Base-by-base conservation (phyloP, 352 stramenopile genomes). In the Phytopythium montanum region DNA sequence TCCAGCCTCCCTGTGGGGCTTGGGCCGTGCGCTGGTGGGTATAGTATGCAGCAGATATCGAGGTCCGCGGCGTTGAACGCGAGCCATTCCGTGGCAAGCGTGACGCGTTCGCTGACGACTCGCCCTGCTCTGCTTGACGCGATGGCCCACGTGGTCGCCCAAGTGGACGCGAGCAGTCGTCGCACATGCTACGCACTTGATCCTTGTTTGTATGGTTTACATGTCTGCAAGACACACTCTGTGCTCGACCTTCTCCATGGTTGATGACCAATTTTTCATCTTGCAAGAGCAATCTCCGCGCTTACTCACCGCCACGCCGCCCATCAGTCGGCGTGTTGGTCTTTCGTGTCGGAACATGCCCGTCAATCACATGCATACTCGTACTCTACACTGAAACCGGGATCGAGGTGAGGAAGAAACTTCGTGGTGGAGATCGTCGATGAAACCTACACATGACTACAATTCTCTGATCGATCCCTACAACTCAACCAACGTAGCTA, bases 381-480 rank as follows among this genome's bases (percentile, higher is more conserved):
- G 36, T 51, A 44, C 25, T 25, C 38, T 52, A 39, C 12, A 28
- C 33, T 34, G 29, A 16, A 16, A 29, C 26, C 34, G 39, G 54
- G 57, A 78, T 87, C 76, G 81, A 90, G 70, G 69, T 92, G 81
- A 90, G 70, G 81, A 88, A 86, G 81, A 81, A 70, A 75, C 69
- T 52, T 77, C 50, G 51, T 84, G 79, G 75, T 87, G 70, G 79
- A 89, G 79, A 80, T 78, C 62, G 68, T 82, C 73, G 59, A 88
- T 76, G 81, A 92, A 57, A 57, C 60, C 53, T 72, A 52, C 61
- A 80, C 76, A 90, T 83, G 82, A 92, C 82, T 92, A 92, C 82
- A 92, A 92, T 92, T 92, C 82, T 92, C 82, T 90, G 82, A 92
- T 92, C 82, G 80, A 90, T 88, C 60, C 63, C 12, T 57, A 45